These are phyloP conservation scores for Pichia norvegensis DNA, from an alignment of 1,139 yeast species.

Conservation along the genomic window DNA sequence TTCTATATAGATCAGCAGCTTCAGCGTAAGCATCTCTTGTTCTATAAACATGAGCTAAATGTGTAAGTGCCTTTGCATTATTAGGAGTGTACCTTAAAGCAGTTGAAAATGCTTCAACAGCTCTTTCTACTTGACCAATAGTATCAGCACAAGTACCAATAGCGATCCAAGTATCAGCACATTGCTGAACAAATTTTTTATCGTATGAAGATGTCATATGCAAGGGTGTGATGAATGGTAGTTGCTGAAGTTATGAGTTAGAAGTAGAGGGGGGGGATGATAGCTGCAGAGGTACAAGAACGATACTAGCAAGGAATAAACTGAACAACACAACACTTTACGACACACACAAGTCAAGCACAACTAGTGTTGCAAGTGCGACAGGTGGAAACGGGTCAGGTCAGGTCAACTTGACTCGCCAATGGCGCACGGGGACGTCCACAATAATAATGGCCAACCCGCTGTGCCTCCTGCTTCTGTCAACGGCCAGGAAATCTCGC, in stretches of 20 bases:
- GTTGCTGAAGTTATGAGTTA: neutral
- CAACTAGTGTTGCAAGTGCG: too few species aligned
- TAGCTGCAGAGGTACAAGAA: too few species aligned
- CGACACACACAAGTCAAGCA: neutral
- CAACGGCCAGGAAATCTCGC: too few species aligned
- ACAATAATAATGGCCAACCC: too few species aligned
- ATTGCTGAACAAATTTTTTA: constrained; percentile 46
- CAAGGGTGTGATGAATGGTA: neutral
- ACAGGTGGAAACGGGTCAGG: neutral
- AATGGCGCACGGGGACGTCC: too few species aligned
- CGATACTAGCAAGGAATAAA: neutral
- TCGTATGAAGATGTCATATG: constrained; percentile 13
- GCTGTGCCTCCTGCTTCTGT: too few species aligned
- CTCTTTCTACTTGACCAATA: constrained; percentile 82
- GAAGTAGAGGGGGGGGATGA: neutral
- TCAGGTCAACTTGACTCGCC: too few species aligned
- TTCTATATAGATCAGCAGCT: constrained; percentile 89
- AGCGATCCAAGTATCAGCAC: constrained; percentile 89
- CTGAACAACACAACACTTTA: neutral
- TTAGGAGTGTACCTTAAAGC: constrained; percentile 83
- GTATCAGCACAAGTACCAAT: constrained; percentile 87
- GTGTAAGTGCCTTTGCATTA: constrained; percentile 75
- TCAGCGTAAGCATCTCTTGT: constrained; percentile 84
- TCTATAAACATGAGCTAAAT: constrained; percentile 81
- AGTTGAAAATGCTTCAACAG: constrained; percentile 82